Base-by-base conservation (phyloP, 2,329 filamentous ascomycete genomes). In the Diplodia seriata region DNA sequence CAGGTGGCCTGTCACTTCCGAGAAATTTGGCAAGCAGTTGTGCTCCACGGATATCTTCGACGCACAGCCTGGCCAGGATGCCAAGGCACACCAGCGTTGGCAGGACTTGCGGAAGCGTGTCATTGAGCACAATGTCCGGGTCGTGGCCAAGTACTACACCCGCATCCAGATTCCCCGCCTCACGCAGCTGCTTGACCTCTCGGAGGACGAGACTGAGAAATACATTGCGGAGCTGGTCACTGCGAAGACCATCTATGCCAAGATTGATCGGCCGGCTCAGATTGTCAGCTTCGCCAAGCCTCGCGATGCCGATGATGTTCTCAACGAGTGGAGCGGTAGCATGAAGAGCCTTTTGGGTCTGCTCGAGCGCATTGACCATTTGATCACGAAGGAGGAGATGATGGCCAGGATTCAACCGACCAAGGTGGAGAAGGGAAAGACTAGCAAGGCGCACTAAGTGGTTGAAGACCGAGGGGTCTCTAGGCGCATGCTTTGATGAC, bases 371-470 rank as follows among this genome's bases (percentile, higher is more conserved):
- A 96, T 99, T 70, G 95, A 99, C 77, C 95, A 99, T 80, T 85
- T 99, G 75, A 99, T 99, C 76, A 99, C 96, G 67, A 98, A 98
- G 86, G 95, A 99, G 82, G 95, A 99, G 85, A 99, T 99, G 95
- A 99, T 99, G 95, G 95, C 95, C 50, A 54, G 67, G 43, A 68
- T 68, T 15, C 66, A 68, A 59, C 67, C 67, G 18, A 59, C 92
- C 92, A 6, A 84, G 74, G 33, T 81, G 79, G 71, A 80, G 67
- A 81, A 81, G 74, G 75, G 73, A 67, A 80, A 77, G 76, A 73
- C 72, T 0, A 71, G 56, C 36, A 81, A 81, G 71, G 77, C 74
- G 33, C 77, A 80, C 69, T 74, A 75, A 72, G 74, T 65, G 72
- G 15, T 29, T 31, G 64, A 31, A 66, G 72, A 12, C 49, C n/a